Base-by-base conservation (phyloP, 1,284 basidiomycete genomes). In the Austroboletus novae-zelandiae region DNA sequence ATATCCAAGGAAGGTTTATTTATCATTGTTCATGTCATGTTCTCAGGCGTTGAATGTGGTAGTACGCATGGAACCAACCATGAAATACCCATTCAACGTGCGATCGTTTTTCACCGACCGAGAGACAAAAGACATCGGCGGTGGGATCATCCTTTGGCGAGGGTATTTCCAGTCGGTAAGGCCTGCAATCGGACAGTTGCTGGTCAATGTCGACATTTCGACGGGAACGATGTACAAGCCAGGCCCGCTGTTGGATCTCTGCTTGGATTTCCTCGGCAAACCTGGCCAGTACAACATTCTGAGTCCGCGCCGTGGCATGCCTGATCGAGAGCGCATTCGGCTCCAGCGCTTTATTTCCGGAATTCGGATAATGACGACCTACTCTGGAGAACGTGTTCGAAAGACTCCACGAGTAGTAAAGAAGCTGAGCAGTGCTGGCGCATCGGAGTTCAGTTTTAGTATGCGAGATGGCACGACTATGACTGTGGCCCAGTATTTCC, bases 191-290 rank as follows among this genome's bases (percentile, higher is more conserved):
- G 79, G 80, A 2, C 74, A 73, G 15, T 80, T 89, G 72, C 67
- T 89, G 39, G 80, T 91, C 61, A 91, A 91, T 57, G 77, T 91
- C 54, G 89, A 91, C 56, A 87, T 89, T 50, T 81, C 82, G 2
- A 89, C 89, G 0, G 87, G 81, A 1, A 77, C 80, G 0, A 89
- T 91, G 86, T 90, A 85, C 65, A 81, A 82, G 62, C 60, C 74
- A 0, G 77, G 78, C 0, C 56, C 66, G 0, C 62, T 81, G 5
- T 60, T 88, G 42, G 64, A 71, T 25, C 66, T 89, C 3, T 84
- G 83, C 56, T 67, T 83, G 2, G 80, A 84, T 23, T 80, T 78
- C 60, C 52, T 88, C 31, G 69, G 72, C 1, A 61, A 47, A 42
- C 68, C 64, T 39, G 61, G 60, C 1, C 66, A 79, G 11, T 70